Conservation (phyloP, 2,329 filamentous ascomycete species). For the Fonsecaea pedrosoi region DNA sequence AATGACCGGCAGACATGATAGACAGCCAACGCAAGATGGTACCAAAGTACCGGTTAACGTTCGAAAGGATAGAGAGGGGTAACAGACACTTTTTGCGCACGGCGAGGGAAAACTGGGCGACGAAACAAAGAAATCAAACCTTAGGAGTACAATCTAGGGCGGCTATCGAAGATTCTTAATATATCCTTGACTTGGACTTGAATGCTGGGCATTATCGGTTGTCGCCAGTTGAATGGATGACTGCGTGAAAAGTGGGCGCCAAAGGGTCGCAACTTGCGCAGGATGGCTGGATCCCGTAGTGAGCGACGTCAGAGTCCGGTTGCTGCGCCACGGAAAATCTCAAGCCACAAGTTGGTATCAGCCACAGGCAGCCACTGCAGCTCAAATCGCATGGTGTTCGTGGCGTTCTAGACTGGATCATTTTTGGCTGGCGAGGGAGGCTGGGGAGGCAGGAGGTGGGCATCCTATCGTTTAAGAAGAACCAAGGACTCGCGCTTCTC, state of each 20-base stretch:
- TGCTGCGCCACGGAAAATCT: conserved; percentile 4
- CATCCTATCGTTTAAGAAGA: background rate
- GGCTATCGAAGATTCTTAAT: conserved; percentile 23
- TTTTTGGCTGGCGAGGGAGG: background rate
- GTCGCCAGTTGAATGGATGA: conserved; percentile 23
- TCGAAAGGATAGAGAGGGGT: conserved; percentile 1
- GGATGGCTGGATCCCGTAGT: background rate
- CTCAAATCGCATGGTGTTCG: background rate
- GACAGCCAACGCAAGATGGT: conserved; percentile 24
- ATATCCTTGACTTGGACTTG: conserved; percentile 17
- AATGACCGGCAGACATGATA: conserved; percentile 53
- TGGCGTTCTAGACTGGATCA: background rate
- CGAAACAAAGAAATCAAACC: conserved; percentile 4
- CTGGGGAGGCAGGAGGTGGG: background rate
- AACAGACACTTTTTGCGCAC: background rate
- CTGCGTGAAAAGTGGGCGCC: conserved; percentile 16
- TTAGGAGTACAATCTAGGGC: conserved; percentile 6
- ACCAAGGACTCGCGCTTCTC: background rate
- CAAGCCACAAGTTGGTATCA: conserved; percentile 8
- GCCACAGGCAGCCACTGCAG: background rate
- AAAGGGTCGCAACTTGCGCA: conserved; percentile 6
- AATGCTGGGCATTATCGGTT: conserved; percentile 18
- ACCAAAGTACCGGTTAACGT: background rate
- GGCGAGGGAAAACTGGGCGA: conserved; percentile 1
- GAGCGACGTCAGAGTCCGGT: conserved; percentile 12